Percentiles rank a stretch among this genome's conserved stretches.
These are phyloP conservation scores for Talaromyces sp. DNA, from an alignment of 2,329 filamentous ascomycete genomes.

Conservation along the genomic window DNA sequence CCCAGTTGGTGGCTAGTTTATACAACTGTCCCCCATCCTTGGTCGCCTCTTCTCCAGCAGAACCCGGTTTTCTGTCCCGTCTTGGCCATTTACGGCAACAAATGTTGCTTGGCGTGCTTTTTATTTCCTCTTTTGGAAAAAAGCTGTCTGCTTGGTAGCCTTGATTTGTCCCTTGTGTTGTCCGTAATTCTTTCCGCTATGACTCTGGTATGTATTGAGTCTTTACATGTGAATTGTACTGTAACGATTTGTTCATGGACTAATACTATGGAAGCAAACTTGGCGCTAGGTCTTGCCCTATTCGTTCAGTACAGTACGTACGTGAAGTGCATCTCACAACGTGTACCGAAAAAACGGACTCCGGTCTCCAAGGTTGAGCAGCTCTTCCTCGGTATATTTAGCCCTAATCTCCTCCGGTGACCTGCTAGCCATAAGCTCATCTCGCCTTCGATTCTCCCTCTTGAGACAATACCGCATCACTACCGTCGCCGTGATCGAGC, in stretches of 20 bases:
- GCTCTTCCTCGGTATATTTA: constrained; percentile 1
- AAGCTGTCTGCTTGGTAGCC: not conserved
- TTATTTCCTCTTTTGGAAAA: not conserved
- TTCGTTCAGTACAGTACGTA: too few species aligned
- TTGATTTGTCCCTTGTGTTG: not conserved
- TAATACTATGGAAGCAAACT: not conserved
- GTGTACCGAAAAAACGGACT: not conserved
- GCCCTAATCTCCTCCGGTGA: not conserved
- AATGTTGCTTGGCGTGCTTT: not conserved
- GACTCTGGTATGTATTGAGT: not conserved
- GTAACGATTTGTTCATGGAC: not conserved
- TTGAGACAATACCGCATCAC: not conserved
- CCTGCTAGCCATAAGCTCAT: not conserved
- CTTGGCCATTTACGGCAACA: not conserved
- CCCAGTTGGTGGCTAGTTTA: not conserved
- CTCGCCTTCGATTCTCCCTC: not conserved
- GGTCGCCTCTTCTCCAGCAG: not conserved
- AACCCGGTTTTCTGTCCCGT: not conserved
- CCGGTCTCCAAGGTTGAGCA: constrained; percentile 8
- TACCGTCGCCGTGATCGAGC: not conserved
- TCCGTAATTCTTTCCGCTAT: not conserved
- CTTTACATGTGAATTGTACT: not conserved
- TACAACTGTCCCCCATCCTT: not conserved
- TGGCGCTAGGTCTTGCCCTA: not conserved
- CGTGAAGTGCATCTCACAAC: not conserved